Percentiles rank a stretch among this genome's conserved stretches.
These are phyloP conservation scores for Tricholoma sp. DNA, from an alignment of 768 basidiomycete species.

Conservation along the genomic window DNA sequence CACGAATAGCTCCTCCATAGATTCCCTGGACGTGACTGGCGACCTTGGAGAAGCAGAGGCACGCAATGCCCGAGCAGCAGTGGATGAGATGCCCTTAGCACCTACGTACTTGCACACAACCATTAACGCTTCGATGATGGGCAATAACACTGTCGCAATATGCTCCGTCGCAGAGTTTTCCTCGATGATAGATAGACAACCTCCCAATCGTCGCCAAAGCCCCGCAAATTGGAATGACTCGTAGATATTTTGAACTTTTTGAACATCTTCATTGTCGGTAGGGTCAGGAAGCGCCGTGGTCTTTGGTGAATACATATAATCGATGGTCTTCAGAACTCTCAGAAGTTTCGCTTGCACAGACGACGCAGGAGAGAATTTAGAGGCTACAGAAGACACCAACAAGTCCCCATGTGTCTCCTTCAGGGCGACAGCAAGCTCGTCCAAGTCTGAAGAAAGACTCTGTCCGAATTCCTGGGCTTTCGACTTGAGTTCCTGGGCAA, in stretches of 20 bases:
- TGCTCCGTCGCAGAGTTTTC: slow-evolving; percentile 77
- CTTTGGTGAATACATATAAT: slow-evolving; percentile 86
- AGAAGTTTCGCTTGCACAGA: slow-evolving; percentile 96
- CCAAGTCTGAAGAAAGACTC: slow-evolving; percentile 67
- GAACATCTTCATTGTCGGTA: slow-evolving; percentile 50
- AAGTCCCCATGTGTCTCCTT: slow-evolving; percentile 50
- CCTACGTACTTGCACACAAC: slow-evolving; percentile 96
- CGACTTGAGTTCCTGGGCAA: slow-evolving; percentile 80
- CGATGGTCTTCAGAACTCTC: slow-evolving; percentile 93
- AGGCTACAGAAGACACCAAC: slow-evolving; percentile 64
- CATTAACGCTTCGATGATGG: slow-evolving; percentile 95
- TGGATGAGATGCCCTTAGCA: slow-evolving; percentile 45
- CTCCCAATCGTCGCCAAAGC: slow-evolving; percentile 87
- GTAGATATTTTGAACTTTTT: slow-evolving; percentile 86
- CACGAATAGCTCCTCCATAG: slow-evolving; percentile 89
- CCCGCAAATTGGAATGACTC: slow-evolving; percentile 87
- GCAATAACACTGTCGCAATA: slow-evolving; percentile 87
- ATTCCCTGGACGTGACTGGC: slow-evolving; percentile 62
- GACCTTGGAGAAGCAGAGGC: slow-evolving; percentile 67
- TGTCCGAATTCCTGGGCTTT: slow-evolving; percentile 89
- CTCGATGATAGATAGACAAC: slow-evolving; percentile 81
- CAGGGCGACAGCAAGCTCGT: slow-evolving; percentile 65
- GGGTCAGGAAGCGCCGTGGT: slow-evolving; percentile 31
- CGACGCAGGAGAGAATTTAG: slow-evolving; percentile 90
- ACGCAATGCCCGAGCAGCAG: slow-evolving; percentile 46